These are phyloP conservation scores for Monosporozyma aerobia DNA, from an alignment of 805 yeast species.

Conservation along the genomic window DNA sequence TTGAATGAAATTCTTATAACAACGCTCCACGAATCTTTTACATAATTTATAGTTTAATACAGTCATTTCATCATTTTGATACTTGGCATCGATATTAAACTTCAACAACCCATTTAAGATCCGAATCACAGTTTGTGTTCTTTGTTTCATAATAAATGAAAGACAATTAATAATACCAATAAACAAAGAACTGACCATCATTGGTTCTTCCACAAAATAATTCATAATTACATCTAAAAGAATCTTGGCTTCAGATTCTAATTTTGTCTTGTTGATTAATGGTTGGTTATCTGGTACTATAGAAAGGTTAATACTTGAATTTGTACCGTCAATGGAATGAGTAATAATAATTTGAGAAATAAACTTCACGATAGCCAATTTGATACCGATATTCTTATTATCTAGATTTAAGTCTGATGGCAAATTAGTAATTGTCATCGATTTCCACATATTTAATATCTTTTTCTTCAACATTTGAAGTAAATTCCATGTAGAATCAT, in stretches of 20 bases:
- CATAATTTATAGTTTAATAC: slow-evolving; percentile 41
- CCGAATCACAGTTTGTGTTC: slow-evolving; percentile 50
- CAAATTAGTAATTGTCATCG: slow-evolving; percentile 39
- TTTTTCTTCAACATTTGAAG: slow-evolving; percentile 46
- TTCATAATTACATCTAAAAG: slow-evolving; percentile 57
- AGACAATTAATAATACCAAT: slow-evolving; percentile 62
- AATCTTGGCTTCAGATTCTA: slow-evolving; percentile 66
- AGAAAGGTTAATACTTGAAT: slow-evolving; percentile 31
- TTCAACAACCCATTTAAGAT: slow-evolving; percentile 51
- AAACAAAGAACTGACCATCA: slow-evolving; percentile 47
- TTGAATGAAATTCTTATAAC: slow-evolving; percentile 38
- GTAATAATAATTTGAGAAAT: slow-evolving; percentile 49
- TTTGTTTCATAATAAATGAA: slow-evolving; percentile 51
- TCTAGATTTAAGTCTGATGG: slow-evolving; percentile 8
- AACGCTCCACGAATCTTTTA: slow-evolving; percentile 55
- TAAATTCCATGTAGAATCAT: slow-evolving; percentile 43
- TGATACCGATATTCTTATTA: slow-evolving; percentile 46
- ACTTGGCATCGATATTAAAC: slow-evolving; percentile 52
- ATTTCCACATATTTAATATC: slow-evolving; percentile 53
- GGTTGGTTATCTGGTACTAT: slow-evolving; percentile 53
- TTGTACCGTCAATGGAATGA: slow-evolving; percentile 32
- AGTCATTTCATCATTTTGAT: slow-evolving; percentile 35
- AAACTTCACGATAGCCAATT: slow-evolving; percentile 65
- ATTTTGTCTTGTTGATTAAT: slow-evolving; percentile 41
- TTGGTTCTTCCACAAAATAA: slow-evolving; percentile 45